Evolutionary conservation across 2,329 filamentous ascomycete species (phyloP).

Genomic region (Didymellaceae sp.): DNA sequence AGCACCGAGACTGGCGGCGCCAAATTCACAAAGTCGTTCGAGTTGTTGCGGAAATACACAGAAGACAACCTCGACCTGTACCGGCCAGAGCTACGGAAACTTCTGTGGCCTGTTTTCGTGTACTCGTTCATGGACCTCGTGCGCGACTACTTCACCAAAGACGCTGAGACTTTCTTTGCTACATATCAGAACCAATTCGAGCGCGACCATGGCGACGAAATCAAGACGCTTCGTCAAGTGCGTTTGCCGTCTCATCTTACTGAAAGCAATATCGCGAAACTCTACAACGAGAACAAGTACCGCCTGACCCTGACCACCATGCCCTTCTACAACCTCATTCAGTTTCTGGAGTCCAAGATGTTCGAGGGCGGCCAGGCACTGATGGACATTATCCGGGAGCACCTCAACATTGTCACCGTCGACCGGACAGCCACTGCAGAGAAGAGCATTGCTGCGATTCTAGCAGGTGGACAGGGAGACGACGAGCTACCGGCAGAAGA

Average conservation of each 20-base stretch:
- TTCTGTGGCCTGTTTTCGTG: conserved; percentile 93
- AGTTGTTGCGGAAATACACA: conserved; percentile 79
- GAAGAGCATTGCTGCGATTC: conserved; percentile 65
- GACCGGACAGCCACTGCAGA: conserved; percentile 63
- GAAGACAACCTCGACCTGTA: conserved; percentile 93
- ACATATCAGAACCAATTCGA: conserved; percentile 74
- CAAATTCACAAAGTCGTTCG: conserved; percentile 78
- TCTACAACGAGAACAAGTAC: conserved; percentile 88
- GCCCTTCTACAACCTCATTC: conserved; percentile 80
- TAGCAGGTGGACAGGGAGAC: conserved; percentile 61
- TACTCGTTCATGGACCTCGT: conserved; percentile 89
- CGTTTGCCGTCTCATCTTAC: conserved; percentile 78
- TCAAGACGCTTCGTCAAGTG: conserved; percentile 76
- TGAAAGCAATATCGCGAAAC: conserved; percentile 76
- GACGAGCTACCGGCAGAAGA: conserved; percentile 68
- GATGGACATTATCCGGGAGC: conserved; percentile 71
- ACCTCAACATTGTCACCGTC: conserved; percentile 65
- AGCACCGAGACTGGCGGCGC: conserved; percentile 74
- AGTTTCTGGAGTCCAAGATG: conserved; percentile 86
- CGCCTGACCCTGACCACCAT: conserved; percentile 87
- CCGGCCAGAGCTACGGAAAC: conserved; percentile 83
- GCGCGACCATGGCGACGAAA: conserved; percentile 77
- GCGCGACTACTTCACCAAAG: conserved; percentile 71
- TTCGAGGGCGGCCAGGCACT: conserved; percentile 81
- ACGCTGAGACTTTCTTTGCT: conserved; percentile 76